phyloP scores from a whole-genome alignment of 1,139 yeast genomes.

The Tardiomyces depauwii region DNA sequence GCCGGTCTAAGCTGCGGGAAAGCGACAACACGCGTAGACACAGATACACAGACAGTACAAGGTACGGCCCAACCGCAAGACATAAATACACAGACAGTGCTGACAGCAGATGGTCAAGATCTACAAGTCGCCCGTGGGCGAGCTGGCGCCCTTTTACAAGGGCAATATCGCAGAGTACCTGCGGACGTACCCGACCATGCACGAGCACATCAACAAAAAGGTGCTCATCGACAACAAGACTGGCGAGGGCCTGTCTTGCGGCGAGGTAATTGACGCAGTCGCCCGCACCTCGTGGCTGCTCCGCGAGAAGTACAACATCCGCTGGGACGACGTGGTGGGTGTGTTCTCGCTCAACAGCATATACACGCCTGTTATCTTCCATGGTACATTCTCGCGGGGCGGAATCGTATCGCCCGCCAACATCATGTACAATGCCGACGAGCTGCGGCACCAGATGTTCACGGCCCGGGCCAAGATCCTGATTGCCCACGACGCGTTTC shows the following conservation, averaged over 20 bases:
- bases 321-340: slow-evolving; percentile 22
- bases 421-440: slow-evolving; percentile 23
- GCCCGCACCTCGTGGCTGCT: slow-evolving; percentile 16
- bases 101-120: background rate
- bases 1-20: no score
- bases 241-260: slow-evolving; percentile 13
- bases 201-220: slow-evolving; percentile 21
- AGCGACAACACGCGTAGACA: no score
- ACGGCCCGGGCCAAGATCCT: slow-evolving; percentile 20
- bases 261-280: slow-evolving; percentile 12
- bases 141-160: background rate
- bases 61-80: no score
- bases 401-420: slow-evolving; percentile 29
- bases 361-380: slow-evolving; percentile 20
- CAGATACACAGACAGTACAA: no score
- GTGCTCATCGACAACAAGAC: slow-evolving; percentile 29
- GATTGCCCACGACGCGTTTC: slow-evolving; percentile 15
- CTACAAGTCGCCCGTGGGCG: background rate
- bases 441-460: slow-evolving; percentile 25
- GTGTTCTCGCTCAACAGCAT: slow-evolving; percentile 22
- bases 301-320: slow-evolving; percentile 13
- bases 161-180: background rate
- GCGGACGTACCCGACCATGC: background rate
- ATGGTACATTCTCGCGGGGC: slow-evolving; percentile 23
- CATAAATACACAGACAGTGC: no score